Base-by-base conservation (phyloP, 805 yeast genomes). In the Pichia nanzhaoensis region DNA sequence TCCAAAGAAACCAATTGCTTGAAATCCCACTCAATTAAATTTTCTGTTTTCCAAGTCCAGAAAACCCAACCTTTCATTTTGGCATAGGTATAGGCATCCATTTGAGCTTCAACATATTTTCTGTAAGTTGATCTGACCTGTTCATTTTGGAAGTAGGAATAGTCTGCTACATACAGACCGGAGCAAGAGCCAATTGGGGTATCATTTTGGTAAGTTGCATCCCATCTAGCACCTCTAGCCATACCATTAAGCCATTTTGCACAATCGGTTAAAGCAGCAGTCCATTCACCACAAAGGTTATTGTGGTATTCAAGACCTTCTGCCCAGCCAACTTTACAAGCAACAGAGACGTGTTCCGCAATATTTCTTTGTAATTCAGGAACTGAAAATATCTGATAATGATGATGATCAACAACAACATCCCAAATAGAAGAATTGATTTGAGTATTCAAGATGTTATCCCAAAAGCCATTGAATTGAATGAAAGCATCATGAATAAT, bases 31-130 rank as follows among this genome's bases (percentile, higher is more conserved):
- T 90, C 96, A 44, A 82, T 61, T 18, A 86, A 70, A 53, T 65
- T 66, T 66, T 90, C 96, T 22, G 95, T 84, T 72, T 89, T 90
- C 83, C 87, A 89, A 63, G 83, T 78, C 97, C 97, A 90, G 71
- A 85, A 83, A 47, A 87, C 76, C 96, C 96, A 90, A 28, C 98
- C 98, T 31, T 71, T 75, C 47, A 78, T 73, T 55, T 74, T 74
- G 45, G 64, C 67, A 40, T 60, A 49, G 27, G 50, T 43, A 58
- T 72, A 82, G 1, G 96, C 87, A 60, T 90, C 96, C 58, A 90
- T 68, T 71, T 90, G 96, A 40, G 96, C 95, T 68, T 90, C 96
- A 41, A 89, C 71, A 60, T 72, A 88, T 55, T 68, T 73, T 63
- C 96, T 80, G 39, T 82, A 76, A 52, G 78, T 70, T 20, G 55